Conservation (phyloP, 768 basidiomycete genomes). For the Tylopilus balloui region DNA sequence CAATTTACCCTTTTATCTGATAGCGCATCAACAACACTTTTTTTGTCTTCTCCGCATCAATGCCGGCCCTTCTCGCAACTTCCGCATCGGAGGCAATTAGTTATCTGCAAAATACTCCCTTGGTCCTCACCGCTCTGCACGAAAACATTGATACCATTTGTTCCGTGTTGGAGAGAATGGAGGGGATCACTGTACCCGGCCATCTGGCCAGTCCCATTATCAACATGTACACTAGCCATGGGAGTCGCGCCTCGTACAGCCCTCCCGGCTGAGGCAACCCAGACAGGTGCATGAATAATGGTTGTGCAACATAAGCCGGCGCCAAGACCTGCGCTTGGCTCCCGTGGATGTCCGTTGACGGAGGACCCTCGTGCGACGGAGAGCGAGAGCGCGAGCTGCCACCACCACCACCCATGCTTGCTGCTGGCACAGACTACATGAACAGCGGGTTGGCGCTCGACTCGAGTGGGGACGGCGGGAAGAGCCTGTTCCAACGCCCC, state of each 20-base stretch:
- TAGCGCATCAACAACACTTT: conserved; percentile 94
- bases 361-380: conserved; percentile 29
- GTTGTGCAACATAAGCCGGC: conserved; percentile 30
- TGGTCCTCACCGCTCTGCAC: conserved; percentile 69
- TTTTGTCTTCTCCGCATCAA: conserved; percentile 94
- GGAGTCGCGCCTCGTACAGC: conserved; percentile 16
- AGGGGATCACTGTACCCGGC: conserved; percentile 78
- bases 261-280: conserved; percentile 30
- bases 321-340: conserved; percentile 24
- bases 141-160: conserved; percentile 79
- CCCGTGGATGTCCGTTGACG: conserved; percentile 33
- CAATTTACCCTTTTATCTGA: neutral
- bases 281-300: conserved; percentile 28
- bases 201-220: conserved; percentile 85
- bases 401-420: too few species aligned
- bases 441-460: conserved; percentile 31
- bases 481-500: conserved; percentile 2
- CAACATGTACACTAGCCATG: conserved; percentile 30
- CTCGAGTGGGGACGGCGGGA: conserved; percentile 20
- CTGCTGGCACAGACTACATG: conserved; percentile 12
- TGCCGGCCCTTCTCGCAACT: conserved; percentile 89
- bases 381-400: conserved; percentile 24
- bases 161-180: conserved; percentile 73
- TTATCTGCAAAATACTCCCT: conserved; percentile 69
- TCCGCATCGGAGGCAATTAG: conserved; percentile 83